phyloP scores from a whole-genome alignment of 2,329 filamentous ascomycete genomes.

The Penicillium sp. region DNA sequence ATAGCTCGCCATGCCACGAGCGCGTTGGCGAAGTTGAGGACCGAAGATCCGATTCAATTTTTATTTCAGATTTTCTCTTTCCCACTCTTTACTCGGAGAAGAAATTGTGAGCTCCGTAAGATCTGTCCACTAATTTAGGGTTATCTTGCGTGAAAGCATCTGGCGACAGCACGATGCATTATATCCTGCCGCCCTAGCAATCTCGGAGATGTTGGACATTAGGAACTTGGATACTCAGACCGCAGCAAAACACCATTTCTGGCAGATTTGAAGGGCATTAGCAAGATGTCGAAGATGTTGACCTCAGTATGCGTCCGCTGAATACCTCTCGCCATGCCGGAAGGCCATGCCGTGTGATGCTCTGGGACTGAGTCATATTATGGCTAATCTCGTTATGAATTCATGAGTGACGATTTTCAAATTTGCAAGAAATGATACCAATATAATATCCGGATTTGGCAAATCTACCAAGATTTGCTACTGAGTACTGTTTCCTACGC shows the following conservation, averaged over 20 bases:
- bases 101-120: background rate
- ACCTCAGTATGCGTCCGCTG: too few species aligned
- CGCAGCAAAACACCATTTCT: background rate
- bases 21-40: background rate
- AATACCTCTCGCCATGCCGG: background rate
- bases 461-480: background rate
- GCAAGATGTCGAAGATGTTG: too few species aligned
- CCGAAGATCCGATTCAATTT: background rate
- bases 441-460: background rate
- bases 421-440: background rate
- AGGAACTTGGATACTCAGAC: background rate
- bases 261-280: background rate
- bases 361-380: background rate
- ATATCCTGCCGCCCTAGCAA: background rate
- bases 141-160: background rate
- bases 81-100: background rate
- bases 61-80: background rate
- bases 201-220: background rate
- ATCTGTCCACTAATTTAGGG: background rate
- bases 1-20: slow-evolving; percentile 1
- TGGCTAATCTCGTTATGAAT: slow-evolving; percentile 1
- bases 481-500: background rate
- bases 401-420: background rate
- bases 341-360: background rate
- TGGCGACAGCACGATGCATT: background rate